Base-by-base conservation (phyloP, 768 basidiomycete species). In the Termitomyces sp. region DNA sequence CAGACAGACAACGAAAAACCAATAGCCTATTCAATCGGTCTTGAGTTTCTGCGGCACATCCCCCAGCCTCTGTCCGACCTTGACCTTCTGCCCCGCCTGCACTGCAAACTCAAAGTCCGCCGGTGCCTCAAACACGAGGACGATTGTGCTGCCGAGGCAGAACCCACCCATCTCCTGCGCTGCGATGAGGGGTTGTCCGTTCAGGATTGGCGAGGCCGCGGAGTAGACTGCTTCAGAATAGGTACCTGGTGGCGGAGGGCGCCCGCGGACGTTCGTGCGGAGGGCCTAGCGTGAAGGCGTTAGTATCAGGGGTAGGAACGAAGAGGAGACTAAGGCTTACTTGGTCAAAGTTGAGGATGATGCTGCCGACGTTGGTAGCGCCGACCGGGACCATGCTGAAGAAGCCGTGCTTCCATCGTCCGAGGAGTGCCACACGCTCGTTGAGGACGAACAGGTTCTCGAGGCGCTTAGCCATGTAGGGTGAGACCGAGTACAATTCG, bases 111-210 rank as follows among this genome's bases (percentile, higher is more conserved):
- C 81, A 68, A 95, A 99, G 36, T 84, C 74, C 54, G 78, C 74
- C 0, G 97, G 96, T 0, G 95, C 97, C 73, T 99, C 97, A 66
- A 98, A 97, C 1, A 98, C 92, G 48, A 98, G 80, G 20, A 99
- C 96, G 66, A 98, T 92, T 6, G 96, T 98, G 72, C 90, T 93
- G 5, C 95, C 95, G 4, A 98, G 77, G 65, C 87, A 89, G 75
- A 99, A 99, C 1, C 95, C 97, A 33, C 97, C 97, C 90, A 98
- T 93, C 75, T 99, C 95, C 70, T 97, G 91, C 0, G 92, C 95
- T 1, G 90, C 80, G 0, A 76, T 77, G 46, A 98, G 78, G 1
- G 96, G 95, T 66, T 97, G 94, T 0, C 97, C 97, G 18, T 85
- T 80, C 36, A 98, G 79, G 28, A 98, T 72, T 0, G 86, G 75